phyloP scores from a whole-genome alignment of 2,329 filamentous ascomycete species.

The Ophiostoma triangulosporum region DNA sequence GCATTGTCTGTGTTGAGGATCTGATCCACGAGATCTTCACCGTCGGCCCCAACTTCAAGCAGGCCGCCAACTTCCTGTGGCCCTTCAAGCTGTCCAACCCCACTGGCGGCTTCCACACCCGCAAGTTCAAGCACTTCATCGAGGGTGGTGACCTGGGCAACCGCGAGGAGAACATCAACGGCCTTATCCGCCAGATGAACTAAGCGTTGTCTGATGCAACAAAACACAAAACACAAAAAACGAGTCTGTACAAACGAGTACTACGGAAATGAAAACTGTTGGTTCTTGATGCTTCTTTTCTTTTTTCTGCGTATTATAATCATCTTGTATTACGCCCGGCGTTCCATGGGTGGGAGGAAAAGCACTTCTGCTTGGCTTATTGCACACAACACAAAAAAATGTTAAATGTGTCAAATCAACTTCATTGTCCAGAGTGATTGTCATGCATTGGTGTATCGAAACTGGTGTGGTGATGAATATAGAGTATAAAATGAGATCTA shows the following conservation, averaged over 20 bases:
- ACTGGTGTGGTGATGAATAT: neutral
- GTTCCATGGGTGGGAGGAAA: neutral
- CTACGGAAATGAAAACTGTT: neutral
- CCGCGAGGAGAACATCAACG: constrained; percentile 97
- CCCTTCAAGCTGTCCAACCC: constrained; percentile 99
- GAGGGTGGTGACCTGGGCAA: constrained; percentile 98
- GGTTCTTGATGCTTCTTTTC: neutral
- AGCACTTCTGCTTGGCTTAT: neutral
- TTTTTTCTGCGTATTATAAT: neutral
- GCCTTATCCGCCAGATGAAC: constrained; percentile 96
- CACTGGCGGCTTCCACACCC: constrained; percentile 83
- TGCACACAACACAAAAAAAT: constrained; percentile 9
- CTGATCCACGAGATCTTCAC: constrained; percentile 98
- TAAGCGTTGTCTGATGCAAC: constrained; percentile 35
- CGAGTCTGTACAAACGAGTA: neutral
- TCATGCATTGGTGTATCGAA: too few species aligned
- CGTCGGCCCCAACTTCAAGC: constrained; percentile 99
- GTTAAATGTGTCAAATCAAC: constrained; percentile 1
- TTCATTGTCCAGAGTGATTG: neutral
- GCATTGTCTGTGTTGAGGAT: constrained; percentile 98
- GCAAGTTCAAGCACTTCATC: constrained; percentile 99
- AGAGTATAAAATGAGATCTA: too few species aligned
- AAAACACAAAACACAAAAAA: constrained; percentile 16
- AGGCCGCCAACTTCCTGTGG: constrained; percentile 98
- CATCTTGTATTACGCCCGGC: neutral